These are phyloP conservation scores for Aspergillus unguis DNA, from an alignment of 2,329 filamentous ascomycete species.

Conservation along the genomic window DNA sequence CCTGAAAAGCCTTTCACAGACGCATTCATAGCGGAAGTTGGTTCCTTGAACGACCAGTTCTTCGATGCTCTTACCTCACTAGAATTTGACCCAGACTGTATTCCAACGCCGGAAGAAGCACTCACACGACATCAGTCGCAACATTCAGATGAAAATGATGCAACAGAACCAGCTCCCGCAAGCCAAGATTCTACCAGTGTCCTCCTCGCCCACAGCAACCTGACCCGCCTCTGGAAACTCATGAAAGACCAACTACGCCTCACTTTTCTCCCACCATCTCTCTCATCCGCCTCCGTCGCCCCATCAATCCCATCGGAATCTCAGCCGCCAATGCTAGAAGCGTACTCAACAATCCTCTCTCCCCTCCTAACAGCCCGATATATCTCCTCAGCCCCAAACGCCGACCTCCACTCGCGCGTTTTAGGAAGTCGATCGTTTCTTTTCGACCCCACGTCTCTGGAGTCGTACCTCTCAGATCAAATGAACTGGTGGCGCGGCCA, in stretches of 20 bases:
- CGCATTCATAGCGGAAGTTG: constrained; percentile 72
- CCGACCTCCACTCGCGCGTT: constrained; percentile 23
- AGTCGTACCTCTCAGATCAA: constrained; percentile 64
- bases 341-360: constrained; percentile 41
- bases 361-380: constrained; percentile 46
- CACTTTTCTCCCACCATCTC: constrained; percentile 43
- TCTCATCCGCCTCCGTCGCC: constrained; percentile 18
- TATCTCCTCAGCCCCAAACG: constrained; percentile 34
- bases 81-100: constrained; percentile 28
- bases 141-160: background rate
- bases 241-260: constrained; percentile 60
- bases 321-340: constrained; percentile 33
- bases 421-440: constrained; percentile 61
- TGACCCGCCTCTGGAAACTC: constrained; percentile 58
- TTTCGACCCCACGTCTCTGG: constrained; percentile 63
- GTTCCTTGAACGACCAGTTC: constrained; percentile 65
- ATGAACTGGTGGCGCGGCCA: constrained; percentile 88
- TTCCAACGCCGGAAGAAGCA: constrained; percentile 24
- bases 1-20: constrained; percentile 68
- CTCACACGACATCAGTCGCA: constrained; percentile 5
- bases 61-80: constrained; percentile 46
- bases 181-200: constrained; percentile 50
- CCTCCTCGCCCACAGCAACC: constrained; percentile 57
- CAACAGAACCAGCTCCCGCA: constrained; percentile 21
- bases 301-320: constrained; percentile 31